Conservation (phyloP, 805 yeast species). For the Candida orba region DNA sequence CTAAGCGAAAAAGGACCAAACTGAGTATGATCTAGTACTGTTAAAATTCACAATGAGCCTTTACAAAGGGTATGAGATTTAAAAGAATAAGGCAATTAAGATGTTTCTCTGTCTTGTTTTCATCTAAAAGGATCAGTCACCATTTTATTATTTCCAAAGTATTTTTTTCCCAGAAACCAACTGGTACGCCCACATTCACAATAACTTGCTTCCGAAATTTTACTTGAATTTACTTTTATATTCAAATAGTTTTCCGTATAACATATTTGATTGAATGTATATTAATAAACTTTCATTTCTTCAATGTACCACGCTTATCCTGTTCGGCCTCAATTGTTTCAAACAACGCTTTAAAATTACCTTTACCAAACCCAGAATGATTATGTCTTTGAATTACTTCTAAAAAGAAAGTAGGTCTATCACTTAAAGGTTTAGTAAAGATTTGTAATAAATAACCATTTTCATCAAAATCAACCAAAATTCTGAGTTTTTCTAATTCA, state of each 20-base stretch:
- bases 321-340: constrained; percentile 81
- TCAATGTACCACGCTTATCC: constrained; percentile 55
- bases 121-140: neutral
- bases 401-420: constrained; percentile 75
- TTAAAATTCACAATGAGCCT: neutral
- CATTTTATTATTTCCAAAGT: neutral
- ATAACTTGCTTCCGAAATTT: neutral
- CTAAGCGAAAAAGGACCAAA: neutral
- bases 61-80: too few species aligned
- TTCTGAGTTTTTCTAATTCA: constrained; percentile 41
- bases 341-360: constrained; percentile 76
- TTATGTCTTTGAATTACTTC: constrained; percentile 76
- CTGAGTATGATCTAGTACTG: neutral
- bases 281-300: neutral
- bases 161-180: neutral
- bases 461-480: constrained; percentile 73
- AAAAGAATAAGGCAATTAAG: neutral
- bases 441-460: constrained; percentile 72
- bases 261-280: too few species aligned
- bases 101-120: neutral
- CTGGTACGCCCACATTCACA: neutral
- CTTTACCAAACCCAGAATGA: constrained; percentile 85
- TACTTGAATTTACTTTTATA: neutral
- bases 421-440: constrained; percentile 69
- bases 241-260: too few species aligned